Evolutionary conservation across 139 green algal species (phyloP).

Genomic region (Chlorella vulgaris): DNA sequence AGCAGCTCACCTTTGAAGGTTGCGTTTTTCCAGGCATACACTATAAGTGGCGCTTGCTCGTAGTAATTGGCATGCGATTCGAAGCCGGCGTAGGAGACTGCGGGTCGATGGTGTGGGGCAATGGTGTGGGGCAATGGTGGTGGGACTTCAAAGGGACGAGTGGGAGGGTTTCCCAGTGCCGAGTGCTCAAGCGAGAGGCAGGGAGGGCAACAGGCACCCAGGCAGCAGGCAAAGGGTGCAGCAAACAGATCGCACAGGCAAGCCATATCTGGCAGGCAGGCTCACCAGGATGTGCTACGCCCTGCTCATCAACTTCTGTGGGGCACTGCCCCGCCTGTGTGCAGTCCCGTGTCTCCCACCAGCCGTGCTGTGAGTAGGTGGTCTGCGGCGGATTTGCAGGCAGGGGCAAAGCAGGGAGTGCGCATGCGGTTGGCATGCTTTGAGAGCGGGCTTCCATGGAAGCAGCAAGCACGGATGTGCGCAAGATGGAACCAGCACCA

Average conservation of each 20-base stretch:
- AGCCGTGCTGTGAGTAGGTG: conserved; percentile 38
- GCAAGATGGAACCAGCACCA: too few relatives aligned
- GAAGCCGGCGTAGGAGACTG: conserved; percentile 12
- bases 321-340: conserved; percentile 29
- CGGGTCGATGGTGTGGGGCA: neutral
- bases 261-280: too few relatives aligned
- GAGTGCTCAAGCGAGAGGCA: too few relatives aligned
- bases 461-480: too few relatives aligned
- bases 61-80: conserved; percentile 41
- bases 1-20: neutral
- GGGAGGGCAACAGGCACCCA: too few relatives aligned
- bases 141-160: too few relatives aligned
- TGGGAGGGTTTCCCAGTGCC: too few relatives aligned
- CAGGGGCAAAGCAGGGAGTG: neutral
- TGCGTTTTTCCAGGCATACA: conserved; percentile 15
- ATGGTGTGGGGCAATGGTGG: neutral
- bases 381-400: neutral
- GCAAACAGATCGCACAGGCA: too few relatives aligned
- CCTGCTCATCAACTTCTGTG: conserved; percentile 1
- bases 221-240: too few relatives aligned
- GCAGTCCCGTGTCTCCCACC: conserved; percentile 44
- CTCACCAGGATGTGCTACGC: conserved; percentile 4
- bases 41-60: neutral
- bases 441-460: too few relatives aligned
- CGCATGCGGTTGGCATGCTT: too few relatives aligned